These are phyloP conservation scores for Pseudonitzschia pungens DNA, from an alignment of 108 stramenopile species.

Conservation along the genomic window DNA sequence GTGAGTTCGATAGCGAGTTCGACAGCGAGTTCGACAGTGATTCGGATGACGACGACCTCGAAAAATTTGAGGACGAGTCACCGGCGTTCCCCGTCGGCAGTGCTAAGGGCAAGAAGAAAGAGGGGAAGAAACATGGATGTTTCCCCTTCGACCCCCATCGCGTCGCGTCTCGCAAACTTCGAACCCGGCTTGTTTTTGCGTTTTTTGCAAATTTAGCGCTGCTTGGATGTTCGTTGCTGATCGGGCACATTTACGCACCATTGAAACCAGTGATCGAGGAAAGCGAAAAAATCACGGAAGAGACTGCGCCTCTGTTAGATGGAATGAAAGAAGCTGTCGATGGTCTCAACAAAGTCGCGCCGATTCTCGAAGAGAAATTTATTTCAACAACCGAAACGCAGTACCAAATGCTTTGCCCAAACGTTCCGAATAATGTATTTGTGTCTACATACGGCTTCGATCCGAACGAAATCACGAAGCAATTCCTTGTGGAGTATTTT, in stretches of 20 bases:
- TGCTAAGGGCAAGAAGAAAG: too few species aligned
- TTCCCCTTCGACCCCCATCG: neutral
- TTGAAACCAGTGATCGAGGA: neutral
- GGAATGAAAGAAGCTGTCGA: neutral
- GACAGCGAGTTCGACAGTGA: too few species aligned
- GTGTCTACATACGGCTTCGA: neutral
- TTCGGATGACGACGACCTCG: too few species aligned
- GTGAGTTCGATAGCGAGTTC: too few species aligned
- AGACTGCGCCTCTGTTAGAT: neutral
- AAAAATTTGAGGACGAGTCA: too few species aligned
- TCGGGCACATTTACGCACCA: neutral
- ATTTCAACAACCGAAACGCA: neutral
- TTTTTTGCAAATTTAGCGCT: neutral
- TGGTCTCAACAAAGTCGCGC: too few species aligned
- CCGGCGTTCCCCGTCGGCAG: too few species aligned
- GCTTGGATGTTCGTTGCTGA: neutral
- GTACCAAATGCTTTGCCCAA: conserved; percentile 10
- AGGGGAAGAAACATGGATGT: neutral
- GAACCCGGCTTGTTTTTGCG: neutral
- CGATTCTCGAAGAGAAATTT: neutral
- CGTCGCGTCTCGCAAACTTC: neutral
- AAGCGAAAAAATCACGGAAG: neutral
- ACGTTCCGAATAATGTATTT: neutral
- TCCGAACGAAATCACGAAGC: neutral
- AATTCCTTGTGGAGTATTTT: neutral